A percentile compares a stretch with the other conserved stretches of the same genome.
Evolutionary conservation across 495 filamentous ascomycete genomes (phyloP).

Genomic region (Aspergillus panamensis): DNA sequence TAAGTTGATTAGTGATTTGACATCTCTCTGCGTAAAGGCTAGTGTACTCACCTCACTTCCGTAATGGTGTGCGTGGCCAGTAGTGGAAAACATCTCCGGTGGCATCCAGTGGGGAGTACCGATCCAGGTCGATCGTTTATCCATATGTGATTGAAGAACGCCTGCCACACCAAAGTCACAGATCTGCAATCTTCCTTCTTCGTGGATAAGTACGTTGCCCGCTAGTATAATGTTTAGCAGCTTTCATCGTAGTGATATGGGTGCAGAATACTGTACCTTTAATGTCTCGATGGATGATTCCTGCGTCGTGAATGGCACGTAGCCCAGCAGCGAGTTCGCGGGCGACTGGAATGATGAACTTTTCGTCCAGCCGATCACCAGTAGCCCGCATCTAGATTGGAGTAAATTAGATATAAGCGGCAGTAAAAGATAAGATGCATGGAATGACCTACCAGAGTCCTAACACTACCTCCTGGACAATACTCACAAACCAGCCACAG

Average conservation of each 20-base stretch:
- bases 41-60: constrained; percentile 48
- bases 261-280: constrained; percentile 59
- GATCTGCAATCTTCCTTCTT: constrained; percentile 81
- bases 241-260: neutral
- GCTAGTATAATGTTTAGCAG: constrained; percentile 39
- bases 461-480: constrained; percentile 91
- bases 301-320: constrained; percentile 82
- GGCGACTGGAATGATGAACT: constrained; percentile 84
- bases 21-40: neutral
- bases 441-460: constrained; percentile 62
- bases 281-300: constrained; percentile 93
- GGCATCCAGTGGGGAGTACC: constrained; percentile 98
- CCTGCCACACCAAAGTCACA: constrained; percentile 97
- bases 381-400: constrained; percentile 53
- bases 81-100: constrained; percentile 68
- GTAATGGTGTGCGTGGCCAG: constrained; percentile 47
- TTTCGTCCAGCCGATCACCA: constrained; percentile 71
- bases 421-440: neutral
- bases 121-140: constrained; percentile 89
- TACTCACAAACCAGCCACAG: constrained; percentile 97
- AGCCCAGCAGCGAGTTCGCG: constrained; percentile 83
- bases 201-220: constrained; percentile 86
- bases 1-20: constrained; percentile 32
- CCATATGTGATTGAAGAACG: constrained; percentile 72
- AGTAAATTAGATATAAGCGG: constrained; percentile 23